Percentiles rank a stretch among this genome's conserved stretches.
These are phyloP conservation scores for Paecilomyces sp. DNA, from an alignment of 2,329 filamentous ascomycete genomes.

Conservation along the genomic window DNA sequence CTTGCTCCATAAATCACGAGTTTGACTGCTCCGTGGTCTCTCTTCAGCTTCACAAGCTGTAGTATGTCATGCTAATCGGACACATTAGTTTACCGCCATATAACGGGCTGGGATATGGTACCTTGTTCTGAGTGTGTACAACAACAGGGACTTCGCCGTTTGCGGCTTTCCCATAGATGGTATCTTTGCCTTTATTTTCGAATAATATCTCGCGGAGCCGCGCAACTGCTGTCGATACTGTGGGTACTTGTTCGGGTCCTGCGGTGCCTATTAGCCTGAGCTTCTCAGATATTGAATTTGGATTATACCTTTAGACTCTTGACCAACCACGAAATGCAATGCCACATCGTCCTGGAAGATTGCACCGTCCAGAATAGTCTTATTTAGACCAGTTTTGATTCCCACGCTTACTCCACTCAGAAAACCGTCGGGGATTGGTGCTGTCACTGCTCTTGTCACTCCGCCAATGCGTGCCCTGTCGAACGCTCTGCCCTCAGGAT, in stretches of 20 bases:
- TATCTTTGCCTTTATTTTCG: slow-evolving; percentile 27
- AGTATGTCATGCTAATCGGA: slow-evolving; percentile 31
- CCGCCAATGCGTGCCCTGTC: slow-evolving; percentile 48
- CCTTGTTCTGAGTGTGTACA: slow-evolving; percentile 30
- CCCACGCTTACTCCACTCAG: slow-evolving; percentile 54
- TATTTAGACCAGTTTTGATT: slow-evolving; percentile 47
- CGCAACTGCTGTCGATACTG: slow-evolving; percentile 20
- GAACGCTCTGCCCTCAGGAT: slow-evolving; percentile 49
- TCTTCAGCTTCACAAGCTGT: slow-evolving; percentile 26
- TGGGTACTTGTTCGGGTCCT: slow-evolving; percentile 14
- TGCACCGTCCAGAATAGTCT: slow-evolving; percentile 41
- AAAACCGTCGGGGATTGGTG: slow-evolving; percentile 43
- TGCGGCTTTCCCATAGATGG: slow-evolving; percentile 31
- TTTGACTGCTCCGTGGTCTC: slow-evolving; percentile 3
- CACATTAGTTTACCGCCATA: background rate
- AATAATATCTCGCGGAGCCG: slow-evolving; percentile 31
- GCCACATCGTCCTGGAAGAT: slow-evolving; percentile 48
- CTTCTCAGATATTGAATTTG: background rate
- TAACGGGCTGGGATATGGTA: background rate
- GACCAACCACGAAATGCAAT: slow-evolving; percentile 44
- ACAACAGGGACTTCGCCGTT: slow-evolving; percentile 33
- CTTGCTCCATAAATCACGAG: slow-evolving; percentile 33
- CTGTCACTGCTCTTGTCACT: slow-evolving; percentile 53
- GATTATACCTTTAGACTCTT: slow-evolving; percentile 20
- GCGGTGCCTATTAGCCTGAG: background rate